These are phyloP conservation scores for Groenewaldozyma salmanticensis DNA, from an alignment of 805 yeast species.

Conservation along the genomic window DNA sequence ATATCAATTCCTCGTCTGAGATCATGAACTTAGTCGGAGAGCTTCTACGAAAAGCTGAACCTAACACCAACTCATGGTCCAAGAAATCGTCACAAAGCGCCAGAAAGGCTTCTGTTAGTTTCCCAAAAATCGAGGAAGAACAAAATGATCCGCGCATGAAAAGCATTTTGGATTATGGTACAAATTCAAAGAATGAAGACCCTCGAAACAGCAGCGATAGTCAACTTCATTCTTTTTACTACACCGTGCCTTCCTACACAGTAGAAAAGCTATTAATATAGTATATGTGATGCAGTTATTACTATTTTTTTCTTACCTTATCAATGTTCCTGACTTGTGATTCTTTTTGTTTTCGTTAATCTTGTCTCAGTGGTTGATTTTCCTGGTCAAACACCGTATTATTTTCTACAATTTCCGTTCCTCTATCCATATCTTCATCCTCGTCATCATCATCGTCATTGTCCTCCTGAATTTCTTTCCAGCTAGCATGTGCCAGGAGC, in stretches of 20 bases:
- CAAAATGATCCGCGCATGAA: constrained; percentile 10
- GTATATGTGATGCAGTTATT: too few species aligned
- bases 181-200: background rate
- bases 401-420: background rate
- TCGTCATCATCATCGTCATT: constrained; percentile 24
- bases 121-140: constrained; percentile 9
- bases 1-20: constrained; percentile 19
- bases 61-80: constrained; percentile 14
- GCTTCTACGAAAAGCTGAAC: constrained; percentile 17
- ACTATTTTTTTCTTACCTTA: background rate
- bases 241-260: constrained; percentile 22
- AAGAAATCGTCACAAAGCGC: background rate
- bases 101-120: background rate
- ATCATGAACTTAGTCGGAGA: constrained; percentile 21
- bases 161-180: constrained; percentile 11
- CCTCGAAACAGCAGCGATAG: background rate
- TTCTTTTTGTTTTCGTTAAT: background rate
- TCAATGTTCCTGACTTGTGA: background rate
- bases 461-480: constrained; percentile 29
- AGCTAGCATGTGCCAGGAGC: constrained; percentile 35
- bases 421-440: constrained; percentile 1
- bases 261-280: constrained; percentile 24
- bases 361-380: background rate
- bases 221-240: background rate
- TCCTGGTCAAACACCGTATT: background rate